Base-by-base conservation (phyloP, 2,329 filamentous ascomycete species). In the Teratosphaeriaceae sp. region DNA sequence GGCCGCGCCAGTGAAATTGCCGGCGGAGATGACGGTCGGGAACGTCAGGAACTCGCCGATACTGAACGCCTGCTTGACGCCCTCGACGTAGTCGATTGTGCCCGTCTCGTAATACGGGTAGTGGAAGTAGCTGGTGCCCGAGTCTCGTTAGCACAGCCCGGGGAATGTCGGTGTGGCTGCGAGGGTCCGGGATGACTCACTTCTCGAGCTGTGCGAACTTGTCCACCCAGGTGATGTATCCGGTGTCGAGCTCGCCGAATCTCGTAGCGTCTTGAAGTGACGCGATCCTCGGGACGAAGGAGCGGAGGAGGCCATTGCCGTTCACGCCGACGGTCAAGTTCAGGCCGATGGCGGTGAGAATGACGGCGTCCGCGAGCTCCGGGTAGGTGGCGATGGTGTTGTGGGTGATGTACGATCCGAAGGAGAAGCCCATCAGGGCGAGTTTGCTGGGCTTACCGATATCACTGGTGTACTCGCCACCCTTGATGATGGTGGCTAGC, bases 111-210 rank as follows among this genome's bases (percentile, higher is more conserved):
- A 40, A 18, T 20, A 30, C 7, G 24, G 24, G 7, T 11, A 19
- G 5, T 33, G 5, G 38, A 40, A 40, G 38, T 40, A 40, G 38
- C 38, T 33, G 27, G 24, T 9, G 11, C 5, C 6, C 15, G 19
- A 22, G 23, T 9, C 7, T 7, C 11, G 20, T 20, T 9, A 37
- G 34, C 9, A 16, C 30, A 11, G 30, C 15, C 7, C 16, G 12
- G 8, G 12, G 8, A 7, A 11, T 7, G 15, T 34, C 16, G 9
- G 30, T 18, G 9, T 8, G 9, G 7, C 30, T 27, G 8, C 30
- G 15, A 34, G 13, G 16, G 9, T 19, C 8, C 6, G 9, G 15
- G n/a, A 7, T 12, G 12, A 29, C 37, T 26, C 37, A 39, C 38
- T 30, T 40, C 23, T 40, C n/a, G 27, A 27, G 5, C 23, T 26